Conservation (phyloP, 164 flowering plant genomes). For the Cinnamomum chago region DNA sequence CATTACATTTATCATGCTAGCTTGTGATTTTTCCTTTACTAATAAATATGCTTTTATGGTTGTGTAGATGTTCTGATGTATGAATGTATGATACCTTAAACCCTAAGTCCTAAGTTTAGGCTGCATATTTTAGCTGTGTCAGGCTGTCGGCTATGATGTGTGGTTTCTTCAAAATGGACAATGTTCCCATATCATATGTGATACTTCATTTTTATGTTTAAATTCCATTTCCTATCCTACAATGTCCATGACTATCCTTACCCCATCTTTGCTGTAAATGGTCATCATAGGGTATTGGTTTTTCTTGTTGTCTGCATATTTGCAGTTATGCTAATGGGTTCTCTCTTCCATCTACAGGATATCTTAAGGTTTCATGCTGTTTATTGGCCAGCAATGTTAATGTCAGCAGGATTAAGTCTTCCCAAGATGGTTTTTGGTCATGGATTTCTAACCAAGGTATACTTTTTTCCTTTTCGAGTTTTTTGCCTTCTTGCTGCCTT, state of each 20-base stretch:
- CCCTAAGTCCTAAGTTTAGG: background rate
- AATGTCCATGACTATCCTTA: too few species aligned
- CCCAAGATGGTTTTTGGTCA: conserved; percentile 95
- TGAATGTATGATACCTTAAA: background rate
- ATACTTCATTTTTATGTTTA: too few species aligned
- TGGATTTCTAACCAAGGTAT: conserved; percentile 95
- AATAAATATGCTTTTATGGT: background rate
- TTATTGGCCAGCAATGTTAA: conserved; percentile 98
- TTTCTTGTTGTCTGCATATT: background rate
- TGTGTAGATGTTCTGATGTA: background rate
- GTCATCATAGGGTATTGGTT: too few species aligned
- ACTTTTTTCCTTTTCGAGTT: too few species aligned
- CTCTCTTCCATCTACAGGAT: conserved; percentile 49
- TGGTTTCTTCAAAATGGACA: background rate
- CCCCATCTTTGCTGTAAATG: too few species aligned
- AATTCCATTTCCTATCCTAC: too few species aligned
- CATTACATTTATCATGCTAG: background rate
- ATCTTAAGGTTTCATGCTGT: conserved; percentile 97
- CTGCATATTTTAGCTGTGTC: background rate
- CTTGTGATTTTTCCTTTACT: background rate
- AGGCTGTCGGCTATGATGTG: background rate
- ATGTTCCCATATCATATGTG: too few species aligned
- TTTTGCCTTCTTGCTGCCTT: too few species aligned
- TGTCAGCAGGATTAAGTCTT: conserved; percentile 85
- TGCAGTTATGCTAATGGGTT: background rate